Conservation (phyloP, 108 stramenopile species). For the Cylindrotheca fusiformis region DNA sequence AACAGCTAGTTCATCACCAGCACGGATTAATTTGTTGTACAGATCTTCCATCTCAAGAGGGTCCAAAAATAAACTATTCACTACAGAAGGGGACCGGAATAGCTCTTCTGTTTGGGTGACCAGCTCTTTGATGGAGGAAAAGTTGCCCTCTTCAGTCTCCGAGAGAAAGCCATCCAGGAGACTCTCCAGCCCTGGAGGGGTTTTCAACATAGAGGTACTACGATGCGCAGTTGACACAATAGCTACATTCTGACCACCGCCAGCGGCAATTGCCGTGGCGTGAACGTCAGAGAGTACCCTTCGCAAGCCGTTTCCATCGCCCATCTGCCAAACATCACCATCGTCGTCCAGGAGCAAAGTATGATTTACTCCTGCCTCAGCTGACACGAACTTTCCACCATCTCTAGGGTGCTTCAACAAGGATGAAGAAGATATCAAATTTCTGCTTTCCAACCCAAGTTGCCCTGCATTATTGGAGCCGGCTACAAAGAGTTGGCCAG, state of each 20-base stretch:
- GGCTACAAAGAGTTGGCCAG: conserved; percentile 62
- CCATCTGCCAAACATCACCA: conserved; percentile 64
- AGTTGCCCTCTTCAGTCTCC: conserved; percentile 26
- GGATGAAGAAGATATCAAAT: too few species aligned
- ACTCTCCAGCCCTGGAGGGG: conserved; percentile 28
- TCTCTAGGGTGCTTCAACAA: conserved; percentile 46
- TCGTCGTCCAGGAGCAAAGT: conserved; percentile 55
- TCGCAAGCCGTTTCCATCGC: neutral
- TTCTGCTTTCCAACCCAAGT: conserved; percentile 34
- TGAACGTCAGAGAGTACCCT: conserved; percentile 34
- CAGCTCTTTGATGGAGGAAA: conserved; percentile 37
- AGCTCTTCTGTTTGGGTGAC: conserved; percentile 55
- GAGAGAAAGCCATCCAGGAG: conserved; percentile 31
- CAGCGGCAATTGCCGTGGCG: conserved; percentile 49
- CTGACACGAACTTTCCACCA: conserved; percentile 42
- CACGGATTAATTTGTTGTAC: conserved; percentile 37
- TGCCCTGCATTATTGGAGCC: conserved; percentile 59
- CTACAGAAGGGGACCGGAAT: conserved; percentile 54
- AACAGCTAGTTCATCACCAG: conserved; percentile 19
- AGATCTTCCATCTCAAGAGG: conserved; percentile 56
- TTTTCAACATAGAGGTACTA: neutral
- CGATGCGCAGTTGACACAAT: conserved; percentile 19
- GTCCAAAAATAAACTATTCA: conserved; percentile 67
- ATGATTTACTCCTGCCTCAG: conserved; percentile 51
- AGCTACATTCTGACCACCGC: conserved; percentile 51